Evolutionary conservation across 257 asterid species (phyloP).

Genomic region (Haberlea rhodopensis): DNA sequence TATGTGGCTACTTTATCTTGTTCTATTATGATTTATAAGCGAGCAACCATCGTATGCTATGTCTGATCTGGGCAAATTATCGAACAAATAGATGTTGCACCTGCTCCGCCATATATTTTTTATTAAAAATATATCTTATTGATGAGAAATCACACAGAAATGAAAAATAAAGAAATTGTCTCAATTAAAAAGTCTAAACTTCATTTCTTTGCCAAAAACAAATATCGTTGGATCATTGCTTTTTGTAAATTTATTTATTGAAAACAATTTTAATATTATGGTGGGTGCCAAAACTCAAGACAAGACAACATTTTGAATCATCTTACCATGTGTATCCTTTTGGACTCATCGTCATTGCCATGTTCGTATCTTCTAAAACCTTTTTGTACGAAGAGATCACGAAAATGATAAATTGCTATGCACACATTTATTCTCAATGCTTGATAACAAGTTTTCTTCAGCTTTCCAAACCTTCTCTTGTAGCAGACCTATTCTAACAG

Average conservation of each 20-base stretch:
- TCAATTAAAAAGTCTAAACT: not conserved
- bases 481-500: slow-evolving; percentile 43
- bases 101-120: too few species aligned
- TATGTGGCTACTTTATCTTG: too few species aligned
- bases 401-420: not conserved
- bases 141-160: not conserved
- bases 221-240: not conserved
- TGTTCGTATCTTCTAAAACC: slow-evolving; percentile 41
- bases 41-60: too few species aligned
- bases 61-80: too few species aligned
- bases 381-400: slow-evolving; percentile 41
- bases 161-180: not conserved
- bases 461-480: slow-evolving; percentile 47
- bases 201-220: not conserved
- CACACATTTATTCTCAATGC: slow-evolving; percentile 4
- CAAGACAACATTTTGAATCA: too few species aligned
- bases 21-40: too few species aligned
- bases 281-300: slow-evolving; percentile 2
- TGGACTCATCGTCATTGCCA: slow-evolving; percentile 21
- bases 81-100: too few species aligned
- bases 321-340: too few species aligned
- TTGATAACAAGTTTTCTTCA: not conserved
- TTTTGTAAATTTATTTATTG: not conserved
- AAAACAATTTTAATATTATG: not conserved
- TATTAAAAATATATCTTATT: too few species aligned